Conservation (phyloP, 306 rosid species). For the Medicago lupulina region DNA sequence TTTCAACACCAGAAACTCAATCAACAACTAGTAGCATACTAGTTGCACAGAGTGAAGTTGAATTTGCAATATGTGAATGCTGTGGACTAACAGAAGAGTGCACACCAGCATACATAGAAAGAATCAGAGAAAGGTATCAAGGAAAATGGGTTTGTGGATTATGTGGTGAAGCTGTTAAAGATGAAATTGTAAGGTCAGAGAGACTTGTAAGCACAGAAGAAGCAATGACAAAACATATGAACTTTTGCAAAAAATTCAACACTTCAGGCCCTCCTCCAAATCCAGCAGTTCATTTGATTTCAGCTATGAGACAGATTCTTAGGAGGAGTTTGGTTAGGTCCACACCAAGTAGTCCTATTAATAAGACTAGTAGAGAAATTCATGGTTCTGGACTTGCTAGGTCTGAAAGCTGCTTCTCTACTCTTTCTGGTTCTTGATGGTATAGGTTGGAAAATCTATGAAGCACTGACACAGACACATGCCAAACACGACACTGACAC, state of each 20-base stretch:
- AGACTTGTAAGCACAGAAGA: conserved; percentile 82
- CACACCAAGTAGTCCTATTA: conserved; percentile 65
- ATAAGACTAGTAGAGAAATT: conserved; percentile 47
- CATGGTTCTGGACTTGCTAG: conserved; percentile 56
- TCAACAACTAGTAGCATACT: conserved; percentile 49
- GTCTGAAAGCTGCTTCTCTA: conserved; percentile 76
- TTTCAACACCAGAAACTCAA: conserved; percentile 62
- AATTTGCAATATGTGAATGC: conserved; percentile 83
- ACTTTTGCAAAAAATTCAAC: conserved; percentile 72
- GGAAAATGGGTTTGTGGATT: conserved; percentile 96
- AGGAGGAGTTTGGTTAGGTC: conserved; percentile 75
- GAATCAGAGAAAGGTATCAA: conserved; percentile 66
- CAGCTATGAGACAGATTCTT: conserved; percentile 90
- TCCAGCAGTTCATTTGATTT: conserved; percentile 75
- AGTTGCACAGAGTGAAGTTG: conserved; percentile 60
- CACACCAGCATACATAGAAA: conserved; percentile 77
- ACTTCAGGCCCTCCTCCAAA: conserved; percentile 75
- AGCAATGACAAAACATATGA: conserved; percentile 80
- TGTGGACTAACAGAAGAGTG: conserved; percentile 96
- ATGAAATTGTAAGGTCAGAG: conserved; percentile 78
- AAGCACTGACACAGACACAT: not conserved
- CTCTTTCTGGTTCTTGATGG: conserved; percentile 62
- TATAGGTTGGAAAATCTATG: not conserved
- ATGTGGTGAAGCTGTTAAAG: conserved; percentile 87
- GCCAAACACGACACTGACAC: not conserved